Evolutionary conservation across 352 stramenopile genomes (phyloP), one percentile per base, ranked within the genome.

Genomic region (Thalassiosira hispida): DNA sequence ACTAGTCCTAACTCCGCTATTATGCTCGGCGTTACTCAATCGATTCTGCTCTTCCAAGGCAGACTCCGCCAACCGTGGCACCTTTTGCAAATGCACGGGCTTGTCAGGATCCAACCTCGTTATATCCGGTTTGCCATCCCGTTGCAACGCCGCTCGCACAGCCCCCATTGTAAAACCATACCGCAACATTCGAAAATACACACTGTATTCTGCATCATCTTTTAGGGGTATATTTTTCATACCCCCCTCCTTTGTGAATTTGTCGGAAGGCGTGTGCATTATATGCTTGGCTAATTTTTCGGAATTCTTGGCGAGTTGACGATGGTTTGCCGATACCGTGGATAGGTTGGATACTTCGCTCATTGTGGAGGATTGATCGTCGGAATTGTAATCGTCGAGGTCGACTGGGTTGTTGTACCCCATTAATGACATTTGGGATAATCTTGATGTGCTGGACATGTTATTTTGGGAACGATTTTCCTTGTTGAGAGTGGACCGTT

Each of bases 111-210:
- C 85, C 27, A 89, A 73, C 27, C 91, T 81, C 62, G 92, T 85
- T 20, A 92, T 78, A 35, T 64, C 56, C 38, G 83, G 77, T 25
- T 85, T 87, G 16, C 95, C 96, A 73, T 98, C 95, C 88, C 95
- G 93, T 16, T 86, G 62, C 73, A 98, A 87, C 42, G 98, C 97
- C 52, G 97, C 93, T 35, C 93, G 92, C 1, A 98, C 94, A 4
- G 96, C 95, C 61, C 95, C 93, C 62, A 93, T 93, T 0, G 92
- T 95, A 14, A 96, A 93, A 16, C 96, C 96, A 65, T 98, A 91
- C 23, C 95, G 89, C 1, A 89, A 46, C 83, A 88, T 90, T 65
- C 85, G 83, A 62, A 84, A 88, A 55, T 90, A 88, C 35, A 88
- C 75, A 40, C 29, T 55, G 46, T 77, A 90, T 42, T 86, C 68